Base-by-base conservation (phyloP, 257 asterid species). In the Solanum paucissectum region DNA sequence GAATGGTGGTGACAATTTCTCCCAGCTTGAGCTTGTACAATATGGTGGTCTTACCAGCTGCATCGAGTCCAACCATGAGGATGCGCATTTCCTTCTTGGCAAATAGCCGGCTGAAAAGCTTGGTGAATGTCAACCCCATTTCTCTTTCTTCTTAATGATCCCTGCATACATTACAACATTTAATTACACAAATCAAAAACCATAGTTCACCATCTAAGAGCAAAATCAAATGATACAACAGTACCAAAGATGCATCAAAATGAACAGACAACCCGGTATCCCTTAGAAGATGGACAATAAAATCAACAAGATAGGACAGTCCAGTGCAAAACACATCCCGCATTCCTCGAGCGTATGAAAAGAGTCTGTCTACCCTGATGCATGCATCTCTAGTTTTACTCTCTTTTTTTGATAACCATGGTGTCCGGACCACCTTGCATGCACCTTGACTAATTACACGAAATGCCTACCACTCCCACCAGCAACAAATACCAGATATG, bases 1-100 rank as follows among this genome's bases (percentile, higher is more conserved):
- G 85, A 81, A 81, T 81, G 42, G 85, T 81, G 42, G 85, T 81
- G 69, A 81, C 85, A 9, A 81, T 81, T 64, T 81, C 85, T 14
- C 85, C 85, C 68, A 81, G 27, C 85, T 81, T 81, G 42, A 81
- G 85, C 69, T 81, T 81, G 85, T 81, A 81, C 85, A 81, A 81
- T 81, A 81, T 81, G 85, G 85, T 81, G 68, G 85, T 81, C 69
- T 81, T 81, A 81, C 85, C 85, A 81, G 85, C 85, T 16, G 85
- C 85, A 32, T 81, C 85, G 18, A 81, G 85, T 46, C 85, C 85
- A 81, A 81, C 85, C 85, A 81, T 81, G 29, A 81, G 85, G 6
- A 81, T 81, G 16, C 85, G 85, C 85, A 81, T 81, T 81, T 81
- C 85, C 85, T 49, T 81, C 85, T 81, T 81, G 29, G 85, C 85